These are phyloP conservation scores for Articulospora tetracladia DNA, from an alignment of 495 filamentous ascomycete genomes.

Conservation along the genomic window DNA sequence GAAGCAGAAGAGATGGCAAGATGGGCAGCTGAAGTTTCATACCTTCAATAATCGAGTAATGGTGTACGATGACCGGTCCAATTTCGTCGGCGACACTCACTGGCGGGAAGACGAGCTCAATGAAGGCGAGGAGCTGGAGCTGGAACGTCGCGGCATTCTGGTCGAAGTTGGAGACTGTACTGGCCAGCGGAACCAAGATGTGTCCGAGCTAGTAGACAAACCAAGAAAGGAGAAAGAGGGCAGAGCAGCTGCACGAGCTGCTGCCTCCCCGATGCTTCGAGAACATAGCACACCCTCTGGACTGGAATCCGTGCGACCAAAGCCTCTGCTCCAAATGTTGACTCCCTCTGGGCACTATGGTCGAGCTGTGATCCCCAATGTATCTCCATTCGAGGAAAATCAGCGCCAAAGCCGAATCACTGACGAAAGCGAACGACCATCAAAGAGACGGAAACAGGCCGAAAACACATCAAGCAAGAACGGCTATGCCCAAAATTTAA, in stretches of 20 bases:
- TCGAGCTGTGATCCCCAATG: slow-evolving; percentile 39
- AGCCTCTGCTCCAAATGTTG: slow-evolving; percentile 40
- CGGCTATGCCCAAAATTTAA: slow-evolving; percentile 49
- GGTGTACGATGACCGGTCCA: slow-evolving; percentile 79
- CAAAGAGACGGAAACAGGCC: slow-evolving; percentile 21
- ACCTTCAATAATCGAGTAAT: slow-evolving; percentile 89
- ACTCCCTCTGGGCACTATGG: slow-evolving; percentile 47
- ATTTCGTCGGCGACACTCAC: slow-evolving; percentile 81
- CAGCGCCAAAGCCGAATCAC: slow-evolving; percentile 19
- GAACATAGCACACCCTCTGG: slow-evolving; percentile 1
- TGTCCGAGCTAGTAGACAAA: slow-evolving; percentile 69
- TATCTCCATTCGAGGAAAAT: slow-evolving; percentile 48
- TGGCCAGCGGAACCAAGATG: slow-evolving; percentile 69
- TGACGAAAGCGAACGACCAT: slow-evolving; percentile 11
- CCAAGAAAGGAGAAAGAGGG: slow-evolving; percentile 47
- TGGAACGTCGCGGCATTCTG: slow-evolving; percentile 70
- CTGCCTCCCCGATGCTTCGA: slow-evolving; percentile 7
- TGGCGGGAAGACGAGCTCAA: slow-evolving; percentile 66
- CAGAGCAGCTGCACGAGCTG: slow-evolving; percentile 30
- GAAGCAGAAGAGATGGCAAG: slow-evolving; percentile 90
- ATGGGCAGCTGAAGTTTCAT: slow-evolving; percentile 83
- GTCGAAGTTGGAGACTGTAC: slow-evolving; percentile 75
- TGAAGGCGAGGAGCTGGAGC: slow-evolving; percentile 73
- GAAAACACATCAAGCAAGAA: slow-evolving; percentile 30
- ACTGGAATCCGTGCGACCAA: slow-evolving; percentile 27